phyloP scores from a whole-genome alignment of 2,329 filamentous ascomycete species.

The Cercospora canescens region DNA sequence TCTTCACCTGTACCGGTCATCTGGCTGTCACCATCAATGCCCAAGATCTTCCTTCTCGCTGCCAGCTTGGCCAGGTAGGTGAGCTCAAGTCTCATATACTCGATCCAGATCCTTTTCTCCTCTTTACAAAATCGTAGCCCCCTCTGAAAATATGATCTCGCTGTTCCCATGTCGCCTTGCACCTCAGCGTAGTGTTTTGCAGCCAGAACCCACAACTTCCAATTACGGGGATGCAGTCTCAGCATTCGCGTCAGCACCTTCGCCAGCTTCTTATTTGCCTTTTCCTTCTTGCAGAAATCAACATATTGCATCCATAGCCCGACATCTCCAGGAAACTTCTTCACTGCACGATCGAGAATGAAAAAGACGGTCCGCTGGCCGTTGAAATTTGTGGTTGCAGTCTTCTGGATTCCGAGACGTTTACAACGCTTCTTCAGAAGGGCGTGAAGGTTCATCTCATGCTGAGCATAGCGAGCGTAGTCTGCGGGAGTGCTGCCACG shows the following conservation, averaged over 20 bases:
- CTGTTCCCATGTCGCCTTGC: constrained; percentile 83
- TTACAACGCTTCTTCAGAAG: constrained; percentile 81
- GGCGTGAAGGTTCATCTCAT: constrained; percentile 67
- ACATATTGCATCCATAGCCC: constrained; percentile 90
- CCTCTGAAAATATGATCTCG: constrained; percentile 82
- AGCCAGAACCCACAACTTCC: constrained; percentile 80
- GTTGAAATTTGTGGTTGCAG: constrained; percentile 63
- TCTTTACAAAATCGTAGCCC: constrained; percentile 85
- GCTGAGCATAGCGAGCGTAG: constrained; percentile 79
- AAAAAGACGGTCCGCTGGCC: constrained; percentile 84
- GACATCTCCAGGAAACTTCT: constrained; percentile 78
- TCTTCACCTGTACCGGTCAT: constrained; percentile 41
- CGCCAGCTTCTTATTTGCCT: constrained; percentile 61
- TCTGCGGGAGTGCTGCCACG: constrained; percentile 74
- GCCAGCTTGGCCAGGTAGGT: constrained; percentile 84
- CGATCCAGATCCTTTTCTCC: constrained; percentile 75
- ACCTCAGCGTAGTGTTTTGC: constrained; percentile 76
- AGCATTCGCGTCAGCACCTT: constrained; percentile 67
- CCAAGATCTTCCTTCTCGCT: constrained; percentile 67
- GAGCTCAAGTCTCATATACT: constrained; percentile 90
- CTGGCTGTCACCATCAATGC: constrained; percentile 55
- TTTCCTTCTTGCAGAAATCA: constrained; percentile 70
- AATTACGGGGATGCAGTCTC: constrained; percentile 80
- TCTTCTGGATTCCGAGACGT: constrained; percentile 73
- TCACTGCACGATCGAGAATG: constrained; percentile 82